phyloP scores from a whole-genome alignment of 1,139 yeast species.

The Sugiyamaella novakii region DNA sequence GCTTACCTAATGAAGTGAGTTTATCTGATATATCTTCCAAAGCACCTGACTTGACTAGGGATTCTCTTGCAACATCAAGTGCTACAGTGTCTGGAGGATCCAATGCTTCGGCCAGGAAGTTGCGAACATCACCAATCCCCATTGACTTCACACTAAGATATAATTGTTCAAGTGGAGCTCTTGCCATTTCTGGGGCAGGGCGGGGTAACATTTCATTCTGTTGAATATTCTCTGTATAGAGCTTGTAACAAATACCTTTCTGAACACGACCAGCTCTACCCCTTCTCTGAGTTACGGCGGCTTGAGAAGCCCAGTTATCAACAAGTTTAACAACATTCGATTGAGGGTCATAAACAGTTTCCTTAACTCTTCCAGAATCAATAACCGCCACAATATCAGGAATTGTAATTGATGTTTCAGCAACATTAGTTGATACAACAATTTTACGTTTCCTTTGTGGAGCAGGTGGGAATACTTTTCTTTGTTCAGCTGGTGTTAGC shows the following conservation, averaged over 20 bases:
- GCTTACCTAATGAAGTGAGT: slow-evolving; percentile 79
- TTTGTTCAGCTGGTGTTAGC: slow-evolving; percentile 78
- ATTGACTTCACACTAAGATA: slow-evolving; percentile 83
- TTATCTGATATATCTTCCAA: slow-evolving; percentile 49
- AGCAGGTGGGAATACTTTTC: slow-evolving; percentile 61
- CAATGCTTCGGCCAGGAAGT: slow-evolving; percentile 70
- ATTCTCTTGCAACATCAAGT: slow-evolving; percentile 60
- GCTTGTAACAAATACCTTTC: slow-evolving; percentile 76
- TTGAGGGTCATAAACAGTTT: slow-evolving; percentile 66
- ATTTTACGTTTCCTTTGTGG: slow-evolving; percentile 65
- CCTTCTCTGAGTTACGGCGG: slow-evolving; percentile 89
- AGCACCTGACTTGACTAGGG: slow-evolving; percentile 74
- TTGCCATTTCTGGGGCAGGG: slow-evolving; percentile 85
- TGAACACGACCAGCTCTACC: slow-evolving; percentile 99
- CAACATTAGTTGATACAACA: slow-evolving; percentile 82
- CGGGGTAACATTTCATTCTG: slow-evolving; percentile 59
- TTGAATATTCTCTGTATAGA: slow-evolving; percentile 68
- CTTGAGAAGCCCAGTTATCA: slow-evolving; percentile 87
- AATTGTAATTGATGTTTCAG: slow-evolving; percentile 88
- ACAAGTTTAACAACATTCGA: slow-evolving; percentile 69
- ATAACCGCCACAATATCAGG: slow-evolving; percentile 93
- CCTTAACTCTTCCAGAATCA: slow-evolving; percentile 85
- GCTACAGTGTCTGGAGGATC: slow-evolving; percentile 75
- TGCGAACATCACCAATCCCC: slow-evolving; percentile 74
- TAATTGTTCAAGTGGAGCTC: slow-evolving; percentile 80